These are phyloP conservation scores for Strobilomyces echinocephalus DNA, from an alignment of 768 basidiomycete species.

Conservation along the genomic window DNA sequence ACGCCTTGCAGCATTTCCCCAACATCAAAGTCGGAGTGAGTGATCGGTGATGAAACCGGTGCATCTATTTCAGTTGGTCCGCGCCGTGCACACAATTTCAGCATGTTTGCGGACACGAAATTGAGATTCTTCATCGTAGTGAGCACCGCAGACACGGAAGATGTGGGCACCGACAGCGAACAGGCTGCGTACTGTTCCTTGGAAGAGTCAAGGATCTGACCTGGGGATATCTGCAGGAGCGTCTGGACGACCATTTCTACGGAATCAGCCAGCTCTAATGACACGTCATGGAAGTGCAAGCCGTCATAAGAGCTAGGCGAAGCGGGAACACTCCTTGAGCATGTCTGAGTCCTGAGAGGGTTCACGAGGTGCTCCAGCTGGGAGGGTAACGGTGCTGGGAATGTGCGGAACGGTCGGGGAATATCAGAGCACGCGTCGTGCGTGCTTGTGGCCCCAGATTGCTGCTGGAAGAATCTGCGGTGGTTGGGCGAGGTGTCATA, in stretches of 20 bases:
- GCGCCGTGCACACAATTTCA: conserved; percentile 29
- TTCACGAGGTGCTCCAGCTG: conserved; percentile 74
- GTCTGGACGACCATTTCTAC: conserved; percentile 90
- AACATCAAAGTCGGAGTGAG: conserved; percentile 75
- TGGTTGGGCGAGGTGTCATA: conserved; percentile 23
- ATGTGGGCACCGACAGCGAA: conserved; percentile 79
- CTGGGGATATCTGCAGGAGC: conserved; percentile 83
- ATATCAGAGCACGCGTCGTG: conserved; percentile 27
- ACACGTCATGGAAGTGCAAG: conserved; percentile 59
- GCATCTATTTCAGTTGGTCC: conserved; percentile 13
- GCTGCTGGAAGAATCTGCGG: conserved; percentile 25
- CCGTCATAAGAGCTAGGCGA: conserved; percentile 18
- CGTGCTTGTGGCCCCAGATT: conserved; percentile 13
- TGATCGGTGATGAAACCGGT: conserved; percentile 16
- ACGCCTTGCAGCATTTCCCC: conserved; percentile 87
- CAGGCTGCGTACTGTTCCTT: conserved; percentile 93
- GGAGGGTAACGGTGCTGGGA: conserved; percentile 75
- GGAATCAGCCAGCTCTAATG: conserved; percentile 85
- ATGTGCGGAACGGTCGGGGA: conserved; percentile 68
- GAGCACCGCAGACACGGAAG: conserved; percentile 84
- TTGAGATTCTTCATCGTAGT: conserved; percentile 92
- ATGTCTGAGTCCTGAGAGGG: conserved; percentile 43
- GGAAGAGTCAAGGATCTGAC: conserved; percentile 85
- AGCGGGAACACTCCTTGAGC: conserved; percentile 12
- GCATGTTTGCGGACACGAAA: conserved; percentile 86